Evolutionary conservation across 2,329 filamentous ascomycete species (phyloP), one percentile per base, ranked within the genome.

Genomic region (Hypoxylon sp.): DNA sequence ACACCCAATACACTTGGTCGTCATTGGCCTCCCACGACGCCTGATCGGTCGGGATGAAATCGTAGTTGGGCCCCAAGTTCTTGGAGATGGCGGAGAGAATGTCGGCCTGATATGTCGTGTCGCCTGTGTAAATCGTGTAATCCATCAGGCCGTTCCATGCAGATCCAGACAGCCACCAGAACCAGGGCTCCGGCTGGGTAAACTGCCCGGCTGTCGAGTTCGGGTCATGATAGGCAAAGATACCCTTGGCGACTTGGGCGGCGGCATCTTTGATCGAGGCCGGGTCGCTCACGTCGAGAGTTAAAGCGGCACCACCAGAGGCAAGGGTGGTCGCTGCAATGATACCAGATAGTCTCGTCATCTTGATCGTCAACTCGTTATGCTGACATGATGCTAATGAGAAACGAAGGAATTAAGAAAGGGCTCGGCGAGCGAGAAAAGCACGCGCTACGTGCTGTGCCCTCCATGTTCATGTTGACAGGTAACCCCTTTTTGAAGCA

Each of bases 1-100:
- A 76, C n/a, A 76, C 80, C 82, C 82, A 84, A 67, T 83, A 83
- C 2, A 77, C 78, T 71, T 84, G 81, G 62, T 84, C 82, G 59
- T 84, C 81, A 56, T 84, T 84, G 17, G 70, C 70, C 20, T 84
- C 71, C 66, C 67, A 71, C 37, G 46, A 58, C 32, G 55, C 32
- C 41, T 73, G 71, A 43, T 68, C 65, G 17, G 61, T 26, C 1
- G 71, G 71, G 6, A 50, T 62, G 17, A 73, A 72, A 49, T 73
- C 71, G 47, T 64, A 69, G 28, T 71, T 71, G 7, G 68, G 56
- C 6, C 71, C 71, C 5, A 71, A 43, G 56, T 73, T 73, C 56
- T 68, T 60, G 22, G 61, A 43, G 8, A 72, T 37, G 1, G 71
- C 64, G n/a, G 58, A 53, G 10, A 73, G 51, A 32, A 73, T 41